Base-by-base conservation (phyloP, 441 rosid species). In the Rhodomyrtus psidioides region DNA sequence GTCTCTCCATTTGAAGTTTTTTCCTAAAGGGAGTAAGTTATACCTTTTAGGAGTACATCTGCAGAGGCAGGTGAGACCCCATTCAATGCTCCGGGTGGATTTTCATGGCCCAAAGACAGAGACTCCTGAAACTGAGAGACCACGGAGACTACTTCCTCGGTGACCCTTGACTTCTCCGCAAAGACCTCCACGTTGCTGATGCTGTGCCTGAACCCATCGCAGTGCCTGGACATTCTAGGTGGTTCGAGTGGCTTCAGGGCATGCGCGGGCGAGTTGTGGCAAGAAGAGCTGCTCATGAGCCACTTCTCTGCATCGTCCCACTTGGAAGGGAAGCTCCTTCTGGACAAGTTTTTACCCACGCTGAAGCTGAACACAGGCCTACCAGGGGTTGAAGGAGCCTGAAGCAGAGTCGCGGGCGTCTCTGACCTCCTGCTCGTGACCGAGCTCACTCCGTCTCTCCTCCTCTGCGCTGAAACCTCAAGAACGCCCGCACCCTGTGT, bases 261-360 rank as follows among this genome's bases (percentile, higher is more conserved):
- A 86, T 93, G 93, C 84, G 96, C 95, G 16, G 96, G 96, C 84
- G 97, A 95, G 24, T 88, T 92, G 84, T 93, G 90, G 92, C 94
- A 87, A 76, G 96, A 87, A 62, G 96, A 92, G 82, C 89, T 91
- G 87, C 89, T 89, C 12, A 89, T 92, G 57, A 96, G 89, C 99
- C 99, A 97, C 89, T 97, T 97, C 91, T 96, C 97, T 14, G 98
- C 98, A 89, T 97, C 95, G 59, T 92, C 95, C 99, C 99, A 97
- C 89, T 97, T 97, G 28, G 99, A 97, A 89, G 98, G 99, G 51
- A 97, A 92, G 89, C 90, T 93, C 87, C 90, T 93, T 89, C 93
- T 94, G 42, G 94, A 89, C 87, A 89, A 83, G 86, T 87, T 94
- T 14, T 89, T 89, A 82, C 87, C 44, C 53, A 84, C 88, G 54